Conservation (phyloP, 495 filamentous ascomycete genomes). For the Neurospora cerealis region DNA sequence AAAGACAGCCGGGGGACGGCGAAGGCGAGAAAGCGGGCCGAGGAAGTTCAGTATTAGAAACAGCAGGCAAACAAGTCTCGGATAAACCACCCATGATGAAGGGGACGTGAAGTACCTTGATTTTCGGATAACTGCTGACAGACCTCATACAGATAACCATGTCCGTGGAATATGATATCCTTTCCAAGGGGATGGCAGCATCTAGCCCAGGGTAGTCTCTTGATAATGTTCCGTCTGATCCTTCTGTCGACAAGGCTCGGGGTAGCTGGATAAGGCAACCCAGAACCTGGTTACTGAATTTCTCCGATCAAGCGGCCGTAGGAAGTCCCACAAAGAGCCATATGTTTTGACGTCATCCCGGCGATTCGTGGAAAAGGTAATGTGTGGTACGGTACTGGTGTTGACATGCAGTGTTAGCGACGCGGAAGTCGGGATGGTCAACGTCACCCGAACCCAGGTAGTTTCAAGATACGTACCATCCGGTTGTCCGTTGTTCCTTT, state of each 20-base stretch:
- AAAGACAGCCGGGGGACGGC: background rate
- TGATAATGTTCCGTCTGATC: background rate
- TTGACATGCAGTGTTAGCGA: background rate
- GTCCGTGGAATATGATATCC: background rate
- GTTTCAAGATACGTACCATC: background rate
- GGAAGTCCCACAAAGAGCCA: background rate
- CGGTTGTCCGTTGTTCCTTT: background rate
- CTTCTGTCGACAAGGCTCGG: background rate
- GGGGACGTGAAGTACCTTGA: background rate
- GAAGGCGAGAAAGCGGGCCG: background rate
- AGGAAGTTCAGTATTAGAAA: background rate
- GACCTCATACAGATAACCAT: background rate
- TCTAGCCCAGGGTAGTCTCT: background rate
- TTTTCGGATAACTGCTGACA: background rate
- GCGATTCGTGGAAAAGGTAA: background rate
- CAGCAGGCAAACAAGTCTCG: background rate
- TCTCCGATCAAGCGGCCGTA: background rate
- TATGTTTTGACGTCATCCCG: background rate
- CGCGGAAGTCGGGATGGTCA: background rate
- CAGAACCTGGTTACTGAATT: background rate
- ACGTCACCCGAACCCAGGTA: background rate
- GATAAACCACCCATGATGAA: background rate
- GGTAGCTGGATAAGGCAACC: background rate
- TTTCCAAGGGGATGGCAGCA: background rate
- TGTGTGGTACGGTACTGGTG: background rate